These are phyloP conservation scores for Mercurialis annua DNA, from an alignment of 345 rosid species.

Conservation along the genomic window DNA sequence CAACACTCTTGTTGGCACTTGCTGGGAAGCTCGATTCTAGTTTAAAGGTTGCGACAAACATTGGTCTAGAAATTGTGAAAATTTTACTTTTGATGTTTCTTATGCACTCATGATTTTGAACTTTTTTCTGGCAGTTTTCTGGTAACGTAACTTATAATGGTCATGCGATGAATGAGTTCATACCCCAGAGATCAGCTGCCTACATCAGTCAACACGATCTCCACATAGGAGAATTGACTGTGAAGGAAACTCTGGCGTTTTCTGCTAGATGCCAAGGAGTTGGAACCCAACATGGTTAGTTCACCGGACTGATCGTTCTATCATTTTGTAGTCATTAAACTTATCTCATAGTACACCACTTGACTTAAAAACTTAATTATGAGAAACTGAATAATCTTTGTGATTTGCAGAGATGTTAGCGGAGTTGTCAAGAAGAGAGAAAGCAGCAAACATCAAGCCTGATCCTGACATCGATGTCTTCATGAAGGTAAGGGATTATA, in stretches of 20 bases:
- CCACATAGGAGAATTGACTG: constrained; percentile 61
- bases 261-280: constrained; percentile 69
- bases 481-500: constrained; percentile 74
- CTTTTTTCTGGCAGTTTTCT: constrained; percentile 36
- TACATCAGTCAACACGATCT: constrained; percentile 69
- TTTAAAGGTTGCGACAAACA: constrained; percentile 43
- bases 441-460: constrained; percentile 69
- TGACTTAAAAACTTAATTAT: neutral
- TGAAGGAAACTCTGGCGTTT: constrained; percentile 72
- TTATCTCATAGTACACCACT: too few relatives aligned
- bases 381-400: neutral
- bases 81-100: neutral
- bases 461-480: constrained; percentile 76
- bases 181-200: constrained; percentile 61
- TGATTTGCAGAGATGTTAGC: constrained; percentile 50
- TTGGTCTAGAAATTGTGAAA: neutral
- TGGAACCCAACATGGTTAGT: constrained; percentile 63
- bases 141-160: constrained; percentile 70
- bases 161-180: constrained; percentile 45
- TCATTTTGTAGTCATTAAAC: too few relatives aligned
- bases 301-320: neutral
- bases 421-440: constrained; percentile 79
- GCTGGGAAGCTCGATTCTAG: constrained; percentile 65
- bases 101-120: neutral
- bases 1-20: constrained; percentile 67